Percentiles rank a stretch among this genome's conserved stretches.
These are phyloP conservation scores for Apiospora koreana DNA, from an alignment of 2,329 filamentous ascomycete genomes.

Conservation along the genomic window DNA sequence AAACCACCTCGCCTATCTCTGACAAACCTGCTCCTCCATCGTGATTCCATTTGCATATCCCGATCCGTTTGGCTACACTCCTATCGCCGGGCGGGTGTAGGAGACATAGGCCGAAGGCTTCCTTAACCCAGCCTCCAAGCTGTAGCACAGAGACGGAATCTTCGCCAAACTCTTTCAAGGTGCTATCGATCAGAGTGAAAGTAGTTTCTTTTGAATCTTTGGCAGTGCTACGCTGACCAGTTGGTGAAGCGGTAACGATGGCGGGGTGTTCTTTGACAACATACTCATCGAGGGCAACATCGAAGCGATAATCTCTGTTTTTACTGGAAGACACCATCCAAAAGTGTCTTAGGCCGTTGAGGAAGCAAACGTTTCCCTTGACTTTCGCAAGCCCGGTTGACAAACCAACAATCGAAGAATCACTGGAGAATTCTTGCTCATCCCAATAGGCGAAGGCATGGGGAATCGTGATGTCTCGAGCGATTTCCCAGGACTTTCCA, in stretches of 20 bases:
- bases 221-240: too few relatives aligned
- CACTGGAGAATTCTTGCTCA: not conserved
- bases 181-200: slow-evolving; percentile 9
- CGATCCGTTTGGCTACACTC: not conserved
- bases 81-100: not conserved
- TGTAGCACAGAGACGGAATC: slow-evolving; percentile 2
- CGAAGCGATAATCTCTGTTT: not conserved
- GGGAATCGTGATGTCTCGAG: not conserved
- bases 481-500: slow-evolving; percentile 4
- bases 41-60: slow-evolving; percentile 9
- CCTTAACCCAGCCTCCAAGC: not conserved
- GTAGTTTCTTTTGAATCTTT: too few relatives aligned
- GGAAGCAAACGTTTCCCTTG: not conserved
- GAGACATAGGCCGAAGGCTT: not conserved
- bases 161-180: slow-evolving; percentile 8
- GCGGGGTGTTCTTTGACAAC: not conserved
- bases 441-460: not conserved
- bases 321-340: not conserved
- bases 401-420: not conserved
- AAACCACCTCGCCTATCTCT: too few relatives aligned
- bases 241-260: not conserved
- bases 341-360: not conserved
- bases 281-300: slow-evolving; percentile 5
- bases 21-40: too few relatives aligned
- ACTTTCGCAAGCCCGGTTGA: not conserved